phyloP scores from a whole-genome alignment of 345 rosid species.

The Hirschfeldia incana region DNA sequence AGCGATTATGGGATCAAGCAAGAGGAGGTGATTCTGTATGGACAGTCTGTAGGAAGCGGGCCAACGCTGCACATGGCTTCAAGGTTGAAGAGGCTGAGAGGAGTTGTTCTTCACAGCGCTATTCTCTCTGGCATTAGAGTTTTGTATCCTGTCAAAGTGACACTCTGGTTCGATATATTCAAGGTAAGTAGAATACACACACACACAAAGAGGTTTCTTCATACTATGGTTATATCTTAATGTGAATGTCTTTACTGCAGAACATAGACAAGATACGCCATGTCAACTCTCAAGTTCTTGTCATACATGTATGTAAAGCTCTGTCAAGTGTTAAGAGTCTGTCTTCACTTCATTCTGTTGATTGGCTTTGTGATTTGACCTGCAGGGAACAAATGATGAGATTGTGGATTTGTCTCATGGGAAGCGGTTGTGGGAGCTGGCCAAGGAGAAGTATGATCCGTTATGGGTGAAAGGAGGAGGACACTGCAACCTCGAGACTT shows the following conservation, averaged over 20 bases:
- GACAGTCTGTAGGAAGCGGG: constrained; percentile 98
- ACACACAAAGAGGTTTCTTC: not conserved
- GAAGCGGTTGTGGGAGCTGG: constrained; percentile 87
- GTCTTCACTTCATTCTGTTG: not conserved
- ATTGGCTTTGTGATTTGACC: not conserved
- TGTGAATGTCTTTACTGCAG: constrained; percentile 49
- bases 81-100: constrained; percentile 65
- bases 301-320: constrained; percentile 79
- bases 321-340: not conserved
- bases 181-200: constrained; percentile 50
- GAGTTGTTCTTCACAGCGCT: constrained; percentile 94
- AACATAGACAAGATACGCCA: constrained; percentile 95
- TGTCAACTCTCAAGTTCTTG: constrained; percentile 85
- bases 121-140: constrained; percentile 95
- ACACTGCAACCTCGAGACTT: constrained; percentile 94
- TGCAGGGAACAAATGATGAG: constrained; percentile 91
- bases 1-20: constrained; percentile 66
- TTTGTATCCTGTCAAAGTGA: constrained; percentile 88
- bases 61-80: constrained; percentile 90
- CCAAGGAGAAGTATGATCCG: constrained; percentile 89
- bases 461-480: constrained; percentile 99
- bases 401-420: constrained; percentile 90
- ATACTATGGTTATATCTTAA: not conserved
- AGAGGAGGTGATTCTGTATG: constrained; percentile 85
- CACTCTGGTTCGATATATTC: constrained; percentile 91